Percentiles rank a stretch among this genome's conserved stretches.
Conservation (phyloP, 2,329 filamentous ascomycete genomes). For the Xylaria sp. region DNA sequence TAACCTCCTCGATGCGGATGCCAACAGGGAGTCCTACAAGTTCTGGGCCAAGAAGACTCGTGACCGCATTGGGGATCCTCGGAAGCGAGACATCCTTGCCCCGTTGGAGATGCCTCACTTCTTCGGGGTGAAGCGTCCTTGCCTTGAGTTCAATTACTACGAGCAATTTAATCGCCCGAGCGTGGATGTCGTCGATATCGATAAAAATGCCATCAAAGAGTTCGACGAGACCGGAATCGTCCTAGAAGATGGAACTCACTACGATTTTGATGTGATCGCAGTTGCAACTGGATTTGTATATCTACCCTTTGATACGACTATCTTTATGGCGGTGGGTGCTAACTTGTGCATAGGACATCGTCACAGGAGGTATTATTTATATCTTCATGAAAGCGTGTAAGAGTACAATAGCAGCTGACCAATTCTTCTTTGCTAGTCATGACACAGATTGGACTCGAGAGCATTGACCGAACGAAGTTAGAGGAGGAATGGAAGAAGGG, state of each 20-base stretch:
- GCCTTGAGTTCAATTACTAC: constrained; percentile 57
- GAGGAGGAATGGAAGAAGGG: constrained; percentile 54
- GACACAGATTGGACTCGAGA: constrained; percentile 58
- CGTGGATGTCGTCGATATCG: constrained; percentile 57
- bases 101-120: constrained; percentile 62
- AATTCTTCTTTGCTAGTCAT: constrained; percentile 46
- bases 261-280: constrained; percentile 58
- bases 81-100: constrained; percentile 61
- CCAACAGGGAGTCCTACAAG: constrained; percentile 63
- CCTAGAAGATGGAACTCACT: constrained; percentile 53
- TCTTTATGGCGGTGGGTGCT: constrained; percentile 6
- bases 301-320: constrained; percentile 18
- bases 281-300: constrained; percentile 59
- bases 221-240: constrained; percentile 56
- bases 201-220: constrained; percentile 52
- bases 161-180: constrained; percentile 58
- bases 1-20: constrained; percentile 55
- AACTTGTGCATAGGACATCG: constrained; percentile 44
- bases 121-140: constrained; percentile 44
- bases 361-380: constrained; percentile 49
- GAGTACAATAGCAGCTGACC: background rate
- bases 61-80: constrained; percentile 60
- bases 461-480: constrained; percentile 52
- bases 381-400: background rate
- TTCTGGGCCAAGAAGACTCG: constrained; percentile 66